A percentile compares a stretch with the other conserved stretches of the same genome.
Evolutionary conservation across 2,329 filamentous ascomycete genomes (phyloP).

Genomic region (Fusarium haematococcum): DNA sequence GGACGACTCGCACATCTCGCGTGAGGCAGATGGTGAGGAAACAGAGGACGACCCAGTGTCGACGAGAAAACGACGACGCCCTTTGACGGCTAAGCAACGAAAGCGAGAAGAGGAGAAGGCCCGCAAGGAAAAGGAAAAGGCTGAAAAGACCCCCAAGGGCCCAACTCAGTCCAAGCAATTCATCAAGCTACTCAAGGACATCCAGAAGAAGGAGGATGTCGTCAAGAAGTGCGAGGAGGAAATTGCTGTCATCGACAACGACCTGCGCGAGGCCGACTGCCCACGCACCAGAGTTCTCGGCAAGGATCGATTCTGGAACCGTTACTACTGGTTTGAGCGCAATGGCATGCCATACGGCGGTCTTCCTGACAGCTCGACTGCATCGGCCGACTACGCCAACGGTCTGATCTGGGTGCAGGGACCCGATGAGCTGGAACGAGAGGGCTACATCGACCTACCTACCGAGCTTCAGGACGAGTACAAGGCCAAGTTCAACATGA

Average conservation of each 20-base stretch:
- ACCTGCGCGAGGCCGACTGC: slow-evolving; percentile 93
- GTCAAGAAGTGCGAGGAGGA: slow-evolving; percentile 87
- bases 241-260: slow-evolving; percentile 87
- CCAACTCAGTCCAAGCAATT: slow-evolving; percentile 90
- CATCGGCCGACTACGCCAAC: slow-evolving; percentile 89
- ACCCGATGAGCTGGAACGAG: slow-evolving; percentile 86
- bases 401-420: slow-evolving; percentile 97
- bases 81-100: slow-evolving; percentile 72
- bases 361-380: slow-evolving; percentile 88
- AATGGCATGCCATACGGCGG: slow-evolving; percentile 98
- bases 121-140: slow-evolving; percentile 64
- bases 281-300: slow-evolving; percentile 90
- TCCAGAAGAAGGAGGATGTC: slow-evolving; percentile 84
- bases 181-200: slow-evolving; percentile 86
- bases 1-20: slow-evolving; percentile 69
- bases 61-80: slow-evolving; percentile 66
- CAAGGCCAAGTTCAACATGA: slow-evolving; percentile 80
- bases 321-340: slow-evolving; percentile 99
- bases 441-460: slow-evolving; percentile 85
- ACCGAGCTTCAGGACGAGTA: slow-evolving; percentile 81
- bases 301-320: slow-evolving; percentile 97
- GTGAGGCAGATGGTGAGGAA: slow-evolving; percentile 75
- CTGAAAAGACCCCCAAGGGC: slow-evolving; percentile 69
- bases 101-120: slow-evolving; percentile 84
- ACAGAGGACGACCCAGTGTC: slow-evolving; percentile 75